Base-by-base conservation (phyloP, 441 rosid genomes). In the Iberis amara region DNA sequence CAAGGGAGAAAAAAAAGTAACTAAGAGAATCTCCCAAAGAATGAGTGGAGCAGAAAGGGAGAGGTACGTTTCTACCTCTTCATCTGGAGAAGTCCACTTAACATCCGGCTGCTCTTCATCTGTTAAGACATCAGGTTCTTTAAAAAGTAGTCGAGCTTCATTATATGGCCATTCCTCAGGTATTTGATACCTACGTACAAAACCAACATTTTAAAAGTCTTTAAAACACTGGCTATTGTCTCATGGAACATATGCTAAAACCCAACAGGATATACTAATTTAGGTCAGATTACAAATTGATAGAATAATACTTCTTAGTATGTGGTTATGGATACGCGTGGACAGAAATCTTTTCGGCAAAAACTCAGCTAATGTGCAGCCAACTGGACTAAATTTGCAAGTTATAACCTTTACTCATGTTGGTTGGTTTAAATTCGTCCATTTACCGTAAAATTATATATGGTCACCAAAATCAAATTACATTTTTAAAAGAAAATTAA, bases 81-180 rank as follows among this genome's bases (percentile, higher is more conserved):
- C 83, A 43, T 85, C 89, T 30, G 83, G 87, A 53, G 83, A 35
- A 39, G 67, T 70, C 98, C 96, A 92, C 74, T 86, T 89, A 46
- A 92, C 47, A 54, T 89, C 96, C 44, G 77, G 79, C 64, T 83
- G 79, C 61, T 82, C 85, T 52, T 74, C 83, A 33, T 73, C 81
- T 9, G 69, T 57, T 61, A 76, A 59, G 40, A 88, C 88, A 67
- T 71, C 53, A 30, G 96, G 98, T 61, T 92, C 95, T 68, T 82
- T 86, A 49, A 92, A 92, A 54, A 92, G 88, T 52, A 23, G 57
- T 1, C 86, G 82, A 53, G 94, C 98, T 76, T 82, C 88, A 62
- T 75, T 72, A 71, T 86, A 88, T 42, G 98, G 98, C 96, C 96
- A 92, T 46, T 78, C 79, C 45, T 77, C 96, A 3, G 94, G 85